phyloP scores from a whole-genome alignment of 164 flowering plant genomes.

The Vitis vinifera region DNA sequence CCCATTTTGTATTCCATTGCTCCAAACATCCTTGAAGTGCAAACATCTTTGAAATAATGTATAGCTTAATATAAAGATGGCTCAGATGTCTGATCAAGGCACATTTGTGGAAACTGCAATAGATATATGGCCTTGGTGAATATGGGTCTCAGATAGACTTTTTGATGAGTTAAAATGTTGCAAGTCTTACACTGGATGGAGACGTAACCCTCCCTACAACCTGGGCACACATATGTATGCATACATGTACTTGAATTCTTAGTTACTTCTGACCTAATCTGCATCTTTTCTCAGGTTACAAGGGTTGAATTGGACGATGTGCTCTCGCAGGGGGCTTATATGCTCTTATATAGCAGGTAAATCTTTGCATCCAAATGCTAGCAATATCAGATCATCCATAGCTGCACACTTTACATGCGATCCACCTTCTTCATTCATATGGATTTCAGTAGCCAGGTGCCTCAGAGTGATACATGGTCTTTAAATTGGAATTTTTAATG shows the following conservation, averaged over 20 bases:
- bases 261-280: not conserved
- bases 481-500: no score
- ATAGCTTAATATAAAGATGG: no score
- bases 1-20: no score
- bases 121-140: not conserved
- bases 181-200: not conserved
- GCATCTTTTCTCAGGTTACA: slow-evolving; percentile 37
- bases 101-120: not conserved
- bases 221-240: not conserved
- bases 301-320: slow-evolving; percentile 86
- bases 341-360: slow-evolving; percentile 94
- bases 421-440: not conserved
- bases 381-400: not conserved
- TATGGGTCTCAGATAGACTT: not conserved
- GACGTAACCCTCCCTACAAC: not conserved
- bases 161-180: not conserved
- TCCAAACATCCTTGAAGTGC: no score
- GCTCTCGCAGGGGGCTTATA: slow-evolving; percentile 91
- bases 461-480: no score
- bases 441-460: not conserved
- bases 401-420: not conserved
- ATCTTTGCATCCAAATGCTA: not conserved
- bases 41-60: no score
- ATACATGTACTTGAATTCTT: not conserved
- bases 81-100: not conserved